A percentile compares a stretch with the other conserved stretches of the same genome.
Conservation (phyloP, 305 asterid genomes). For the Solanum hybrid region DNA sequence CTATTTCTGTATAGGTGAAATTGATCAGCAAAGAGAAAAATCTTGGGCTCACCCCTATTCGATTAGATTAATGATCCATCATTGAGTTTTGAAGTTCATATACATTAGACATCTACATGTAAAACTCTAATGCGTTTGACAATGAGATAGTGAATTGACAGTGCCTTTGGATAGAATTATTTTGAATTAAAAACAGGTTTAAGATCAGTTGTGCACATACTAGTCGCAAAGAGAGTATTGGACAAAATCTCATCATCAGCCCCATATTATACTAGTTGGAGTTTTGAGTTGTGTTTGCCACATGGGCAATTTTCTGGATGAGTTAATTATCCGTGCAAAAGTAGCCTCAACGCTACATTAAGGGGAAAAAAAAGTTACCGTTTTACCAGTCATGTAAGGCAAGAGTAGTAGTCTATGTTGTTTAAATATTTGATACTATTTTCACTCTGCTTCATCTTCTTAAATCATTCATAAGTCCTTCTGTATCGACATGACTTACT, state of each 20-base stretch:
- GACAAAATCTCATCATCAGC: neutral
- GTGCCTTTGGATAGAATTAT: neutral
- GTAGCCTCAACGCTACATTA: too few relatives aligned
- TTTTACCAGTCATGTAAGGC: neutral
- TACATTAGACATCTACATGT: neutral
- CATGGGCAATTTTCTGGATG: neutral
- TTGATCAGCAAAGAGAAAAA: neutral
- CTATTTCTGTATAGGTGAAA: neutral
- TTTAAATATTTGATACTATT: neutral
- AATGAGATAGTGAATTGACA: neutral
- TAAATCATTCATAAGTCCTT: neutral
- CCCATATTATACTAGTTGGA: neutral
- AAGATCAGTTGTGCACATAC: neutral
- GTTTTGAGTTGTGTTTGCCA: neutral
- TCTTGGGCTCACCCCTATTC: neutral
- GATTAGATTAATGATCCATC: neutral
- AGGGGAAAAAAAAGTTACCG: neutral
- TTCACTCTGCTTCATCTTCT: neutral
- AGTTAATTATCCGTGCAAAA: neutral
- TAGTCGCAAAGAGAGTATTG: neutral
- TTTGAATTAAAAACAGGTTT: neutral
- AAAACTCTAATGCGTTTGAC: neutral
- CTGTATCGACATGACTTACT: neutral
- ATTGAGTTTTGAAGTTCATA: neutral
- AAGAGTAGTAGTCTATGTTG: neutral